phyloP scores from a whole-genome alignment of 2,329 filamentous ascomycete species.

The Rutstroemia sp. region DNA sequence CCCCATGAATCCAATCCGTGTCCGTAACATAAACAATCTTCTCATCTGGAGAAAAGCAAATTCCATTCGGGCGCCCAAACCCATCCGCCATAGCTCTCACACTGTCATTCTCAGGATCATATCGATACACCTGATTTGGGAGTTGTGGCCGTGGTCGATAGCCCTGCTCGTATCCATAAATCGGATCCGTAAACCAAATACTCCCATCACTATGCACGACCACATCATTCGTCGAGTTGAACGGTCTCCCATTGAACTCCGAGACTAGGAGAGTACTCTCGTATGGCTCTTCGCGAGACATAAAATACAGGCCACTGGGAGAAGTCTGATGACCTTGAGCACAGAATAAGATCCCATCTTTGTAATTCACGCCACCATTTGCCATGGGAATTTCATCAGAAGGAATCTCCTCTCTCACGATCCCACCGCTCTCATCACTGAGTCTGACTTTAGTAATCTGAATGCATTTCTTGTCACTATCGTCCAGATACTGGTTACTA shows the following conservation, averaged over 20 bases:
- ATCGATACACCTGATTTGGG: conserved; percentile 50
- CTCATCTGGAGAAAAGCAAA: conserved; percentile 49
- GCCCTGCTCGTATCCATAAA: conserved; percentile 50
- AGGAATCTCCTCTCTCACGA: background rate
- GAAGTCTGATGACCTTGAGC: conserved; percentile 12
- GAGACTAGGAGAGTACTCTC: conserved; percentile 40
- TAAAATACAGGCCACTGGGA: conserved; percentile 10
- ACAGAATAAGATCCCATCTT: conserved; percentile 13
- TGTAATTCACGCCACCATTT: conserved; percentile 10
- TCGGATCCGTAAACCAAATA: conserved; percentile 55
- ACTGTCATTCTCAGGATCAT: conserved; percentile 41
- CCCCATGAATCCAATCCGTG: conserved; percentile 27
- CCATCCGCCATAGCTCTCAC: conserved; percentile 49
- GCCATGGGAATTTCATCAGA: conserved; percentile 6
- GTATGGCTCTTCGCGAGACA: conserved; percentile 10
- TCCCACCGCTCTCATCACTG: background rate
- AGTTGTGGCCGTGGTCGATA: conserved; percentile 47
- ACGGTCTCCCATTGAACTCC: conserved; percentile 50
- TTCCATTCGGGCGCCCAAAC: conserved; percentile 47
- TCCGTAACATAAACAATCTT: conserved; percentile 47
- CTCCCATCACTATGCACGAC: conserved; percentile 44
- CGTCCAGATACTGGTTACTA: conserved; percentile 31
- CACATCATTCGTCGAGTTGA: conserved; percentile 53
- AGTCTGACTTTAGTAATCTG: conserved; percentile 32
- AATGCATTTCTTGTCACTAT: conserved; percentile 3